Percentiles rank a stretch among this genome's conserved stretches.
Evolutionary conservation across 2,329 filamentous ascomycete genomes (phyloP).

Genomic region (Lecanoromycetidae sp.): DNA sequence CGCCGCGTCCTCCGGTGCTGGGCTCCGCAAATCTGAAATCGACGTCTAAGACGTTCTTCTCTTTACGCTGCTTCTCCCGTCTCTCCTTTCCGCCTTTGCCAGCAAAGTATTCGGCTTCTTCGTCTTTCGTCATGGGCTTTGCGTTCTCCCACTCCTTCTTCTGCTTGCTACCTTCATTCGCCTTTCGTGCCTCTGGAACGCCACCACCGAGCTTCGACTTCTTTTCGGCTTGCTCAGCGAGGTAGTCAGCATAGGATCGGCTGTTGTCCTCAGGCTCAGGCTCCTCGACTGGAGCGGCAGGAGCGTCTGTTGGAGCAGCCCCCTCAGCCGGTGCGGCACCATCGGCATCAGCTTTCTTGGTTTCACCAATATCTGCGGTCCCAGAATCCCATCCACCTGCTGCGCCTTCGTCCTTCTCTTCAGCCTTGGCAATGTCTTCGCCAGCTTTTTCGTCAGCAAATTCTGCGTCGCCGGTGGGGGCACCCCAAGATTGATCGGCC

Average conservation of each 20-base stretch:
- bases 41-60: constrained; percentile 18
- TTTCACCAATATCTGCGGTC: constrained; percentile 38
- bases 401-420: constrained; percentile 58
- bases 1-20: constrained; percentile 10
- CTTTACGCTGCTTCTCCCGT: constrained; percentile 14
- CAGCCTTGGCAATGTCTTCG: constrained; percentile 74
- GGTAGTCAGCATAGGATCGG: constrained; percentile 82
- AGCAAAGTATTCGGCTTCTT: constrained; percentile 28
- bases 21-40: constrained; percentile 17
- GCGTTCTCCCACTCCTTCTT: constrained; percentile 90
- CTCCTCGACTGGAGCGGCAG: constrained; percentile 21
- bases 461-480: constrained; percentile 67
- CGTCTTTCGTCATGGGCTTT: constrained; percentile 55
- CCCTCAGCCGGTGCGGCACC: constrained; percentile 13
- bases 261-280: constrained; percentile 70
- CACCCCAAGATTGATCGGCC: constrained; percentile 80
- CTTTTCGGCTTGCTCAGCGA: constrained; percentile 64
- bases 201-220: constrained; percentile 57
- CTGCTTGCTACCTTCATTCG: constrained; percentile 80
- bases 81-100: constrained; percentile 19
- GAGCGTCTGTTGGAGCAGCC: constrained; percentile 9
- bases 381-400: constrained; percentile 40
- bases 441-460: constrained; percentile 85
- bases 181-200: constrained; percentile 62
- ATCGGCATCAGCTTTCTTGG: constrained; percentile 23